Percentiles rank a stretch among this genome's conserved stretches.
phyloP scores from a whole-genome alignment of 768 basidiomycete species.

The Mrakia gelida region DNA sequence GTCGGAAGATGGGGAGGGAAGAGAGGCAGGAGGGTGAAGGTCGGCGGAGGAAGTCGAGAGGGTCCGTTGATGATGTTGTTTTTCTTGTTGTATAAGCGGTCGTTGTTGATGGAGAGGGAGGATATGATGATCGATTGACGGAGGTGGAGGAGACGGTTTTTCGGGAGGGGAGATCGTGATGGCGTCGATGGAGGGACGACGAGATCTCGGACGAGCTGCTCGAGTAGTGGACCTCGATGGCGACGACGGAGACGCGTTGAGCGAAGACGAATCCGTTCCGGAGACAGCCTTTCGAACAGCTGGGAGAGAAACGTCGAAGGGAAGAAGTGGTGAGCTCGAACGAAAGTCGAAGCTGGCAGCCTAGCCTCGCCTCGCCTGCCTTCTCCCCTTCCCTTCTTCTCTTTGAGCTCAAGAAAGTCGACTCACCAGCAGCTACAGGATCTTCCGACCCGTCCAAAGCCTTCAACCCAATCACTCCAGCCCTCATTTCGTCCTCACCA shows the following conservation, averaged over 20 bases:
- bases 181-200: slow-evolving; percentile 23
- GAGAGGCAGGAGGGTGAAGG: not conserved
- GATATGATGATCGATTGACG: not conserved
- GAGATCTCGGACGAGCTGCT: slow-evolving; percentile 19
- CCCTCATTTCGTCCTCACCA: slow-evolving; percentile 43
- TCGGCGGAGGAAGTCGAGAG: not conserved
- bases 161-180: not conserved
- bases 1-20: not conserved
- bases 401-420: not conserved
- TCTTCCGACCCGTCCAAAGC: slow-evolving; percentile 50
- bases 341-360: not conserved
- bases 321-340: not conserved
- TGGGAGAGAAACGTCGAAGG: not conserved
- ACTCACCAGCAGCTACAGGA: slow-evolving; percentile 24
- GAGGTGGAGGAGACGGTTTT: not conserved
- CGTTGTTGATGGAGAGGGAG: not conserved
- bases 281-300: slow-evolving; percentile 13
- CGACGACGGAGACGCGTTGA: not conserved
- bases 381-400: not conserved
- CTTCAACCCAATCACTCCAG: slow-evolving; percentile 69
- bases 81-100: not conserved
- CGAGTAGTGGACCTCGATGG: not conserved
- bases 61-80: slow-evolving; percentile 1
- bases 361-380: not conserved
- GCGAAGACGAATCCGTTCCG: not conserved